A percentile compares a stretch with the other conserved stretches of the same genome.
phyloP scores from a whole-genome alignment of 1,284 basidiomycete genomes.

The Sutorius eximius region DNA sequence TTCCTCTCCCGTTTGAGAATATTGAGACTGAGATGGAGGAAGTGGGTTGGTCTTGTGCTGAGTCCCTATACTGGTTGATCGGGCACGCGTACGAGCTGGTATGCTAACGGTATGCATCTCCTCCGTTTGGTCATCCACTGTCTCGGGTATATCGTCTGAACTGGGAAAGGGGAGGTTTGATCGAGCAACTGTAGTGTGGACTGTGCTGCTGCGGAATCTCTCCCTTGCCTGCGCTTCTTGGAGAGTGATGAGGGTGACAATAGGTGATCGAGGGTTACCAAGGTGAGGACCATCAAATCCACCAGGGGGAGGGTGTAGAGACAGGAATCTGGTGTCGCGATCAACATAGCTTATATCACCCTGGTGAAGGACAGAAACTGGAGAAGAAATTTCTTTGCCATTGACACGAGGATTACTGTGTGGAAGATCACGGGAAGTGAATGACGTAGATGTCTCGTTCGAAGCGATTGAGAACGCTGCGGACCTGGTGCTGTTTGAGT shows the following conservation, averaged over 20 bases:
- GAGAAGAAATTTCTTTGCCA: constrained; percentile 54
- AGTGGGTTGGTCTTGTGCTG: constrained; percentile 49
- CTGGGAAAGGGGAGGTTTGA: constrained; percentile 32
- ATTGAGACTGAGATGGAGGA: constrained; percentile 38
- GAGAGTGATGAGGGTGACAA: constrained; percentile 68
- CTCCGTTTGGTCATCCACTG: constrained; percentile 15
- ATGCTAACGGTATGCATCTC: constrained; percentile 21
- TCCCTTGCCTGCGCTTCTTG: constrained; percentile 67
- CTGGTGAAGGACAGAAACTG: constrained; percentile 40
- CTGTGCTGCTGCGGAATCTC: constrained; percentile 52
- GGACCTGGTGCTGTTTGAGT: constrained; percentile 46
- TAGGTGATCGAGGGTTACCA: constrained; percentile 48
- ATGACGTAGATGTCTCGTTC: constrained; percentile 49
- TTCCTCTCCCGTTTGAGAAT: constrained; percentile 43
- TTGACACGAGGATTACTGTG: constrained; percentile 38
- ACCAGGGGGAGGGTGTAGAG: constrained; percentile 34
- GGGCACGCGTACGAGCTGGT: constrained; percentile 42
- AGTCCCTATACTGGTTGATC: constrained; percentile 61
- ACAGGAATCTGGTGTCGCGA: constrained; percentile 36
- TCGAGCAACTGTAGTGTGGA: constrained; percentile 35
- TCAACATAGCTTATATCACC: constrained; percentile 28
- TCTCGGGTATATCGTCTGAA: constrained; percentile 27
- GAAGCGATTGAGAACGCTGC: constrained; percentile 41
- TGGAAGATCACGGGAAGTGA: constrained; percentile 37
- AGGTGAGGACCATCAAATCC: constrained; percentile 41